phyloP scores from a whole-genome alignment of 306 rosid genomes.

The Pyrus bretschneideri region DNA sequence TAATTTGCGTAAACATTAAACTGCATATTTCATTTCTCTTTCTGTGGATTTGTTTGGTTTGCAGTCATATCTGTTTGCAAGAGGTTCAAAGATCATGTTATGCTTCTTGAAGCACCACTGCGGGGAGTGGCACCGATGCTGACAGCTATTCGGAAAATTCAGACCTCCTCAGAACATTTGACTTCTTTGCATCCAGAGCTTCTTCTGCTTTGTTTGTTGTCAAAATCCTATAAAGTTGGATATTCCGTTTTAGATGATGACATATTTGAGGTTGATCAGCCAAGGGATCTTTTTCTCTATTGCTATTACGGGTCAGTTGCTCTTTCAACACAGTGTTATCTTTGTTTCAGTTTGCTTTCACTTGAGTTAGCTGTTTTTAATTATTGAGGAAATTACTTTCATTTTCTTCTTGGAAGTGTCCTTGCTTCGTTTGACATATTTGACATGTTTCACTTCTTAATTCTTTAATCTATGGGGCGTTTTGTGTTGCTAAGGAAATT shows the following conservation, averaged over 20 bases:
- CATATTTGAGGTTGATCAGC: slow-evolving; percentile 77
- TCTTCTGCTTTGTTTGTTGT: slow-evolving; percentile 77
- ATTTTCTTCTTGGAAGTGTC: not conserved
- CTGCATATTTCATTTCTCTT: not conserved
- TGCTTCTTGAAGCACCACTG: slow-evolving; percentile 70
- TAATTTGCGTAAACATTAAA: not conserved
- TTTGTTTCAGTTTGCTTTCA: slow-evolving; percentile 1
- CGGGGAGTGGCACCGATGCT: slow-evolving; percentile 81
- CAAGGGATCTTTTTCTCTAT: slow-evolving; percentile 82
- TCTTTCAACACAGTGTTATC: slow-evolving; percentile 2
- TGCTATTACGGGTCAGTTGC: slow-evolving; percentile 83
- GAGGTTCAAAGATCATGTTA: slow-evolving; percentile 67
- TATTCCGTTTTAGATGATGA: slow-evolving; percentile 65
- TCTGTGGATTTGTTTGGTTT: slow-evolving; percentile 12
- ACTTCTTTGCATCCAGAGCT: slow-evolving; percentile 77
- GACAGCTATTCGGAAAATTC: slow-evolving; percentile 67
- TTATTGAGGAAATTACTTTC: not conserved
- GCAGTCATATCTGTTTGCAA: slow-evolving; percentile 74
- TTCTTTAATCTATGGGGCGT: slow-evolving; percentile 4
- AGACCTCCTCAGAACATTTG: slow-evolving; percentile 60
- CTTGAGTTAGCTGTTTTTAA: not conserved
- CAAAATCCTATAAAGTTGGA: slow-evolving; percentile 83
- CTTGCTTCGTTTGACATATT: not conserved
- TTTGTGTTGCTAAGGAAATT: slow-evolving; percentile 2
- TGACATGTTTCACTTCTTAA: not conserved